Base-by-base conservation (phyloP, 169 alveolate species). In the Theileria luwenshuni region DNA sequence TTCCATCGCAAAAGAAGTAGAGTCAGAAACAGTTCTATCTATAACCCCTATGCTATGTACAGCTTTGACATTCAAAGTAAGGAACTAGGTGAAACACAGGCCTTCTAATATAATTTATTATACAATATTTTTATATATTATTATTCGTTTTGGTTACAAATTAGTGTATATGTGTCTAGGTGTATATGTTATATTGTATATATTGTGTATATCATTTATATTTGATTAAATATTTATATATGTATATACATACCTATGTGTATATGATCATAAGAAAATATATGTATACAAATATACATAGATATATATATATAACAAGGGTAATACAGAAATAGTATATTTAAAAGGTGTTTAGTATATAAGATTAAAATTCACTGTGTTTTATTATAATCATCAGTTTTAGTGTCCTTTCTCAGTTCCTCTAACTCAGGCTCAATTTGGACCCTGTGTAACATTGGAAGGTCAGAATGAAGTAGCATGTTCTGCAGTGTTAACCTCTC, bases 371-470 rank as follows among this genome's bases (percentile, higher is more conserved):
- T n/a, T n/a, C n/a, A n/a, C n/a, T n/a, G n/a, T 47, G 69, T 42
- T 25, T 8, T 25, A 10, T 59, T 69, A 21, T 7, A 58, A 51
- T 76, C 67, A 13, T 51, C 61, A 51, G 8, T 51, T 25, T 51
- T n/a, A n/a, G 15, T 35, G 41, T 62, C 3, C 19, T 52, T 6
- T 30, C 83, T 65, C 58, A 71, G 25, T 38, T 70, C 65, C 42
- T 69, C 77, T 28, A 79, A 28, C 2, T 62, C 87, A 3, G 87
- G 87, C 5, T 60, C 83, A 19, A 71, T 59, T 60, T 79, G 87
- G 0, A 74, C 81, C 30, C 89, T 48, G 74, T 81, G 89, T 30
- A 81, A 49, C 41, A 74, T 51, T 5, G 89, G 89, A 23, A 81
- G 54, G 43, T 73, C 89, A 59, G 69, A 51, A 54, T 81, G 89